Evolutionary conservation across 106 monocot species (phyloP), one percentile per base, ranked within the genome.

Genomic region (Platanthera zijinensis): DNA sequence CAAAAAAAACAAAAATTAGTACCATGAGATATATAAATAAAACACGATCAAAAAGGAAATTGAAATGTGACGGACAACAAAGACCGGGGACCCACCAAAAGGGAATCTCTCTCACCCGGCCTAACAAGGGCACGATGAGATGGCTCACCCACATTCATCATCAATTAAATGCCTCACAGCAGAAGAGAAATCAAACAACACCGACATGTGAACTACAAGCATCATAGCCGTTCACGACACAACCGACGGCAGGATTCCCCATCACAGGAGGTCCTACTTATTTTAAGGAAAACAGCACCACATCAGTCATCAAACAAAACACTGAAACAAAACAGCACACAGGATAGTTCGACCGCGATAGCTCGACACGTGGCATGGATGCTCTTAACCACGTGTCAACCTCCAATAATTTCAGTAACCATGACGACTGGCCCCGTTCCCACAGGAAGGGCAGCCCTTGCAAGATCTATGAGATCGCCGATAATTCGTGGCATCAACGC

Each of bases 261-360:
- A 70, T 70, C 70, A 70, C 14, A 70, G 70, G 70, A 15, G 5
- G 14, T 14, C 70, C 4, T 10, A 14, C 70, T 70, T 70, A 70
- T 70, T 70, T 47, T 15, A 46, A 10, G 46, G 12, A 46, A 69
- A 45, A 69, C 46, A 66, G 6, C 66, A 6, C 67, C 25, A 3
- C 30, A 32, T 14, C 13, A 18, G 6, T 0, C 67, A 67, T 10
- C 67, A 67, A 28, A 67, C 67, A 59, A 2, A 53, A 53, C 13
- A 39, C 52, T 3, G 14, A 61, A 61, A 18, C 61, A 39, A 67
- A 11, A 28, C 47, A 5, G 48, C 48, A 48, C 47, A 48, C 48
- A 48, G 0, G 7, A 7, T 10, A 70, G 14, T 17, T 70, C 69
- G 6, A 17, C 48, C 47, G 30, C 69, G 48, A 70, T 7, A 48